Evolutionary conservation across 2,329 filamentous ascomycete species (phyloP).

Genomic region (Lasiodiplodia sp.): DNA sequence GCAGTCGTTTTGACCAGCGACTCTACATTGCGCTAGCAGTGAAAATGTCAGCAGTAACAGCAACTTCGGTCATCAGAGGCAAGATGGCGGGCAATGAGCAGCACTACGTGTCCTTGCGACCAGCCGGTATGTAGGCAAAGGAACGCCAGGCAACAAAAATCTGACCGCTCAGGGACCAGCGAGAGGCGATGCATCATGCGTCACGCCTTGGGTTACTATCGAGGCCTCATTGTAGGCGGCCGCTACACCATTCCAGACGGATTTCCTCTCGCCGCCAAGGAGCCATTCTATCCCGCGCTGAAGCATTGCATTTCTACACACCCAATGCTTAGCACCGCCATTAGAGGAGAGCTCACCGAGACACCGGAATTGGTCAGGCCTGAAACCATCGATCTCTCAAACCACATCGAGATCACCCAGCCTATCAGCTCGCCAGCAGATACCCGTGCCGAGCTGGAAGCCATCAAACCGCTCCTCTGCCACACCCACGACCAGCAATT

Average conservation of each 20-base stretch:
- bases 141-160: background rate
- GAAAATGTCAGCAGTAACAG: background rate
- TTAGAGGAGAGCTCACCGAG: constrained; percentile 48
- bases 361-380: constrained; percentile 45
- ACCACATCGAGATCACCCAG: constrained; percentile 49
- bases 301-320: constrained; percentile 49
- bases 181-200: constrained; percentile 33
- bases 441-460: constrained; percentile 29
- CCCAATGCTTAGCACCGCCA: constrained; percentile 47
- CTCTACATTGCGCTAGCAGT: background rate
- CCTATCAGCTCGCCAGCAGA: constrained; percentile 8
- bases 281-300: constrained; percentile 37
- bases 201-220: constrained; percentile 33
- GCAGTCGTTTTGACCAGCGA: background rate
- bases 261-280: background rate
- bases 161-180: constrained; percentile 31
- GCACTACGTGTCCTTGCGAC: background rate
- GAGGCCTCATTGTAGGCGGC: constrained; percentile 31
- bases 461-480: constrained; percentile 38
- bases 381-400: constrained; percentile 44
- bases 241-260: constrained; percentile 24
- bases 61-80: background rate
- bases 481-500: constrained; percentile 47
- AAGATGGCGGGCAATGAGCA: background rate
- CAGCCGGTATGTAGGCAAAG: background rate